Evolutionary conservation across 2,329 filamentous ascomycete genomes (phyloP), one percentile per base, ranked within the genome.

Genomic region (Penicillium psychrosexuale): DNA sequence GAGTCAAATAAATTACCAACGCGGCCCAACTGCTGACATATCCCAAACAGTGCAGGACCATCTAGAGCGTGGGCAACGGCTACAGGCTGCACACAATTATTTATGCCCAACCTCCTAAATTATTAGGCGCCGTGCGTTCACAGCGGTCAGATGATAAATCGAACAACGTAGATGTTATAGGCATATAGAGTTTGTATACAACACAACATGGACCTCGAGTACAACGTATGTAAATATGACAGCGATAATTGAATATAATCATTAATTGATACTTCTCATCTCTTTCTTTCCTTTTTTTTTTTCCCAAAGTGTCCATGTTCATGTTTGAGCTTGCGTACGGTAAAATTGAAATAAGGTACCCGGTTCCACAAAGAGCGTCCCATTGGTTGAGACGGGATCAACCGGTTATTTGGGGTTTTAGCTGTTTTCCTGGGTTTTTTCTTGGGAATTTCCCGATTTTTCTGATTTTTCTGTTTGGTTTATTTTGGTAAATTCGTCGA

Each of bases 51-150:
- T 17, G 30, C 30, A 53, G 44, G 44, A 40, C 44, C 22, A 24
- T 6, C 22, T 36, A 42, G n/a, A 31, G 37, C 45, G 51, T 48
- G 43, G 51, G 42, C 46, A 38, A 53, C 45, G 51, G 27, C 40
- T 24, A 56, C 51, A 53, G 43, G 44, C 38, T 53, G 42, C 43
- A 47, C 30, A 53, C 30, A 42, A 36, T 39, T 31, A 49, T 48
- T 58, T 56, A 50, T 58, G 56, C 56, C 56, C 56, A 58, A 58
- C 56, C 52, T 43, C 40, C 47, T 49, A 33, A 54, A 54, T 51
- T 51, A 54, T 54, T 51, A 54, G 52, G 47, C 47, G 52, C 47
- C 47, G 34, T 54, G 52, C 47, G 51, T 54, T 22, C 48, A 45
- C 22, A 39, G 49, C 28, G 43, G 50, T 52, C 52, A 51, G 52